Conservation (phyloP, 306 rosid species). For the Arachis hypogaea region DNA sequence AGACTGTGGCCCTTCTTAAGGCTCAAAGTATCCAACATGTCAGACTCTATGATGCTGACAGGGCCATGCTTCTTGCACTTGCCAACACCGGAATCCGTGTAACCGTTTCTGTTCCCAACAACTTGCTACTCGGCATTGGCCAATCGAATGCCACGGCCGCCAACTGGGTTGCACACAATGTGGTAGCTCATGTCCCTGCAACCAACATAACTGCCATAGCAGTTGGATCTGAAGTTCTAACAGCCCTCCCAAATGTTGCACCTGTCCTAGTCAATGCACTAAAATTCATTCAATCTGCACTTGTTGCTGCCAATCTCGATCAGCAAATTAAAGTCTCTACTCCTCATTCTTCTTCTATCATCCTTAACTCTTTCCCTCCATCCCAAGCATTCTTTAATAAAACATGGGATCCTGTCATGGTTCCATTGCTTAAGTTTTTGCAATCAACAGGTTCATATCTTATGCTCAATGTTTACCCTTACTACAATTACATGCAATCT, state of each 20-base stretch:
- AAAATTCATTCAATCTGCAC: constrained; percentile 85
- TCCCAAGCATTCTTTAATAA: constrained; percentile 97
- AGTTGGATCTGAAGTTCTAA: constrained; percentile 89
- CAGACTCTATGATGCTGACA: constrained; percentile 85
- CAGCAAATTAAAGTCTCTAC: constrained; percentile 87
- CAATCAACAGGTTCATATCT: constrained; percentile 85
- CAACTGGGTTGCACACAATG: constrained; percentile 88
- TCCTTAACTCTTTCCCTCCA: constrained; percentile 96
- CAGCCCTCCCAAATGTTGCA: constrained; percentile 82
- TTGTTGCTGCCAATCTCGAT: constrained; percentile 88
- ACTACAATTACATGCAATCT: constrained; percentile 83
- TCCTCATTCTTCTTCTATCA: constrained; percentile 82
- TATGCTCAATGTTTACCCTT: constrained; percentile 92
- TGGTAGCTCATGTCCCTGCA: constrained; percentile 86
- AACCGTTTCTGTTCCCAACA: constrained; percentile 81
- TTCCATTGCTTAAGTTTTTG: constrained; percentile 84
- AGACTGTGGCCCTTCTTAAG: constrained; percentile 80
- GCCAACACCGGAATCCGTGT: constrained; percentile 89
- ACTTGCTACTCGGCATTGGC: constrained; percentile 84
- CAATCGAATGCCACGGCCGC: constrained; percentile 94
- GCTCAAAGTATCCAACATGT: constrained; percentile 79
- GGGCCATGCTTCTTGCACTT: constrained; percentile 81
- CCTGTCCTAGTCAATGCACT: constrained; percentile 84
- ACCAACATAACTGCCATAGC: constrained; percentile 94
- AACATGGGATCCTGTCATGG: constrained; percentile 92